Evolutionary conservation across 179 eudicot species (phyloP).

Genomic region (Beta lomatogona): DNA sequence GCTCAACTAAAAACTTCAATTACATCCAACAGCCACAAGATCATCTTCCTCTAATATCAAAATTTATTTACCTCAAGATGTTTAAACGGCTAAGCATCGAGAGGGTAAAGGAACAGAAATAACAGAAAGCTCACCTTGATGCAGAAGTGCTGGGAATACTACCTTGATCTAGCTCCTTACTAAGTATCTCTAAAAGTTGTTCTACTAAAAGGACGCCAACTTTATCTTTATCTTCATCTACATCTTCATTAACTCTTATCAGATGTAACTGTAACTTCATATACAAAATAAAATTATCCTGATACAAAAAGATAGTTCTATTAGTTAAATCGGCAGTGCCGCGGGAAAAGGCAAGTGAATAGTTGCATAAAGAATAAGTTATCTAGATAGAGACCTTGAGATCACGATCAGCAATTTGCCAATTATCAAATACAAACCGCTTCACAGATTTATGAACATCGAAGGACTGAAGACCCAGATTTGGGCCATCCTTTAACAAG

Average conservation of each 20-base stretch:
- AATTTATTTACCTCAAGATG: not conserved
- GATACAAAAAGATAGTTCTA: slow-evolving; percentile 11
- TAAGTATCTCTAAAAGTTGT: slow-evolving; percentile 73
- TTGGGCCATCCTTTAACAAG: slow-evolving; percentile 89
- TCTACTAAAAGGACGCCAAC: slow-evolving; percentile 67
- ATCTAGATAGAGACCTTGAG: slow-evolving; percentile 56
- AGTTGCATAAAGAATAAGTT: not conserved
- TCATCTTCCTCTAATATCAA: not conserved
- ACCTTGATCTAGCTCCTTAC: slow-evolving; percentile 85
- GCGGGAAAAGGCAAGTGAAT: not conserved
- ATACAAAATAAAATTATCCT: slow-evolving; percentile 83
- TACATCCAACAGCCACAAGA: not conserved
- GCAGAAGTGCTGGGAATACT: slow-evolving; percentile 39
- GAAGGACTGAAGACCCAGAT: slow-evolving; percentile 67
- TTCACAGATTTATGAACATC: slow-evolving; percentile 77
- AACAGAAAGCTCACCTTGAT: slow-evolving; percentile 50
- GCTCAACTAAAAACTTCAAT: not conserved
- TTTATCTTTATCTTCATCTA: slow-evolving; percentile 25
- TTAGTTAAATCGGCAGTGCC: slow-evolving; percentile 3
- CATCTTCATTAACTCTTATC: slow-evolving; percentile 62
- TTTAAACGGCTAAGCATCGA: not conserved
- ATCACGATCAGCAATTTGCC: slow-evolving; percentile 70
- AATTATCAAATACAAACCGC: slow-evolving; percentile 68
- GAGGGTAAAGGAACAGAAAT: not conserved
- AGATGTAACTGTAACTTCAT: slow-evolving; percentile 75